phyloP scores from a whole-genome alignment of 139 green algal genomes.

The Gonium pectorale region DNA sequence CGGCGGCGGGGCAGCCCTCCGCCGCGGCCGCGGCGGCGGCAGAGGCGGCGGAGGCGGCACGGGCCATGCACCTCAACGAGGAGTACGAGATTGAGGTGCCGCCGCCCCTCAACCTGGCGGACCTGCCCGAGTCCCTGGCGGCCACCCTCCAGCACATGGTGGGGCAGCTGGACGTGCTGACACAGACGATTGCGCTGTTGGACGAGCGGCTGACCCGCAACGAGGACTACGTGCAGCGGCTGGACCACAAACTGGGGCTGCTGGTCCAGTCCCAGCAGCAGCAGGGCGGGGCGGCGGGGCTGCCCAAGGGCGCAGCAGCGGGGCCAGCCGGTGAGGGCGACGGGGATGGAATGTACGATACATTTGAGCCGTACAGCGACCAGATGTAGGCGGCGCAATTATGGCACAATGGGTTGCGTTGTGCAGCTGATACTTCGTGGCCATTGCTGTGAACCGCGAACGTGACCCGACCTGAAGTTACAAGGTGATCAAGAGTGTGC shows the following conservation, averaged over 20 bases:
- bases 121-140: conserved; percentile 71
- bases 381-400: no score
- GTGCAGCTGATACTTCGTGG: no score
- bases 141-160: conserved; percentile 83
- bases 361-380: conserved; percentile 28
- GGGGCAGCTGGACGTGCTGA: conserved; percentile 84
- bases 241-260: conserved; percentile 48
- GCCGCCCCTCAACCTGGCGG: conserved; percentile 66
- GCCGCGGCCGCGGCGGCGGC: neutral
- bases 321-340: neutral
- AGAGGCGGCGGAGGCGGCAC: neutral
- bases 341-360: conserved; percentile 7
- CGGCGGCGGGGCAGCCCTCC: neutral
- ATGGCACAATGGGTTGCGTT: no score
- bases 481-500: no score
- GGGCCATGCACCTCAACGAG: neutral
- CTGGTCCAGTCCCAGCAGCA: neutral
- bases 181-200: conserved; percentile 82
- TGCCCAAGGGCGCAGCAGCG: neutral
- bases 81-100: conserved; percentile 65
- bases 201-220: conserved; percentile 84
- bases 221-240: conserved; percentile 70
- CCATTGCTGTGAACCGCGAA: no score
- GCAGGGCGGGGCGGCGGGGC: neutral
- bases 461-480: no score